These are phyloP conservation scores for Metschnikowia matae DNA, from an alignment of 805 yeast species.

Conservation along the genomic window DNA sequence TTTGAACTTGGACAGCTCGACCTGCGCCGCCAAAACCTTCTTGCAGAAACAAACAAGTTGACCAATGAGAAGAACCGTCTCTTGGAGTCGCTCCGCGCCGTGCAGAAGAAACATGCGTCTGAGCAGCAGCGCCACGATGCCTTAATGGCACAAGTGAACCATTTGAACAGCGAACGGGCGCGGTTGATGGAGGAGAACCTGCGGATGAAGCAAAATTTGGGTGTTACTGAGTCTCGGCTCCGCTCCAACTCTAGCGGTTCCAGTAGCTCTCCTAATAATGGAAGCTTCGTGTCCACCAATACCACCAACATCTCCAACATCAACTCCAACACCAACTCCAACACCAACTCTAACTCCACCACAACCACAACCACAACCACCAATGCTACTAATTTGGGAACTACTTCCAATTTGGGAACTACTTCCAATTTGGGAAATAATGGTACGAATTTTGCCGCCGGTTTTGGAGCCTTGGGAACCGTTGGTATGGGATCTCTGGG, in stretches of 20 bases:
- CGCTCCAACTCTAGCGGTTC: not conserved
- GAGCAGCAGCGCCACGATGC: constrained; percentile 42
- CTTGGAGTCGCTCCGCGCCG: constrained; percentile 35
- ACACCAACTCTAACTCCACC: too few relatives aligned
- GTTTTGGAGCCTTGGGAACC: too few relatives aligned
- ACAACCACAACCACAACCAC: too few relatives aligned
- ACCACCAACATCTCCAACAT: too few relatives aligned
- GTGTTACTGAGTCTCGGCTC: not conserved
- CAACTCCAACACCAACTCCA: too few relatives aligned
- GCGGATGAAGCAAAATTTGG: not conserved
- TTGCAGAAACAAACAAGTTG: constrained; percentile 25
- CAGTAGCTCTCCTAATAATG: not conserved
- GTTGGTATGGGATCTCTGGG: too few relatives aligned
- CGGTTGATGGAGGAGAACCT: constrained; percentile 28
- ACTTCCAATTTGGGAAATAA: too few relatives aligned
- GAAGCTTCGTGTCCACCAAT: not conserved
- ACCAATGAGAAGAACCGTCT: constrained; percentile 24
- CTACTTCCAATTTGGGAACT: too few relatives aligned
- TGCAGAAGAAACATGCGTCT: constrained; percentile 38
- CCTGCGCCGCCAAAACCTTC: constrained; percentile 19
- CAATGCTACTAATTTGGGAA: too few relatives aligned
- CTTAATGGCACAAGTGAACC: constrained; percentile 48
- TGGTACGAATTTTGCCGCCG: too few relatives aligned
- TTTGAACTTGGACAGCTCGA: constrained; percentile 39
- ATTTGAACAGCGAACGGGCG: constrained; percentile 45